Base-by-base conservation (phyloP, 345 rosid genomes). In the Salix koriyanagi region DNA sequence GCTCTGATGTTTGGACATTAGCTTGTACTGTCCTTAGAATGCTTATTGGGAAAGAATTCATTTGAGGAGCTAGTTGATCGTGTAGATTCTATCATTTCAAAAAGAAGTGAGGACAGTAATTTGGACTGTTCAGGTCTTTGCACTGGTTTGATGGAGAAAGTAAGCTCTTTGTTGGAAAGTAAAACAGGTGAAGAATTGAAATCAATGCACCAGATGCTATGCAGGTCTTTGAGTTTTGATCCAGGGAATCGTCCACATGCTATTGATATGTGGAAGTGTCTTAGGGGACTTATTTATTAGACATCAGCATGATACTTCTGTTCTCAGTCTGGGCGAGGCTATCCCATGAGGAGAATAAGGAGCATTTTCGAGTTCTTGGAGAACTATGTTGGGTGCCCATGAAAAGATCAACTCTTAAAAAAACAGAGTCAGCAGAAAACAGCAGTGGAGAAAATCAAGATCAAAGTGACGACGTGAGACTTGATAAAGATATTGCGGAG, bases 1-100 rank as follows among this genome's bases (percentile, higher is more conserved):
- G 82, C 65, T 86, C 94, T 18, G 97, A 95, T 85, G 91, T 90
- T 69, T 95, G 96, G 99, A 69, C 91, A 72, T 76, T 93, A 77
- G 89, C 89, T 75, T 90, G 88, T 81, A 72, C 88, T 84, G 81
- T 93, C 75, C 80, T 90, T 77, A 71, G 84, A 79, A 80, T 90
- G 79, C 85, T 89, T 78, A 48, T 85, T 72, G 96, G 96, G 39
- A 80, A 84, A 28, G 71, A 67, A 64, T 88, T 90, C 74, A n/a
- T 71, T 74, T 36, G 79, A 80, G 65, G 87, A 75, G 81, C 70
- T 87, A 65, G 77, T 50, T 85, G 87, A 74, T 77, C 74, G 58
- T 73, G 75, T 88, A 76, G 42, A 30, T n/a, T 21, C 68, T 78
- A 75, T 77, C 76, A 72, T 65, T 61, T 16, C 56, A 62, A 76